A percentile compares a stretch with the other conserved stretches of the same genome.
These are phyloP conservation scores for Jamesozyma hellenica DNA, from an alignment of 805 yeast species.

Conservation along the genomic window DNA sequence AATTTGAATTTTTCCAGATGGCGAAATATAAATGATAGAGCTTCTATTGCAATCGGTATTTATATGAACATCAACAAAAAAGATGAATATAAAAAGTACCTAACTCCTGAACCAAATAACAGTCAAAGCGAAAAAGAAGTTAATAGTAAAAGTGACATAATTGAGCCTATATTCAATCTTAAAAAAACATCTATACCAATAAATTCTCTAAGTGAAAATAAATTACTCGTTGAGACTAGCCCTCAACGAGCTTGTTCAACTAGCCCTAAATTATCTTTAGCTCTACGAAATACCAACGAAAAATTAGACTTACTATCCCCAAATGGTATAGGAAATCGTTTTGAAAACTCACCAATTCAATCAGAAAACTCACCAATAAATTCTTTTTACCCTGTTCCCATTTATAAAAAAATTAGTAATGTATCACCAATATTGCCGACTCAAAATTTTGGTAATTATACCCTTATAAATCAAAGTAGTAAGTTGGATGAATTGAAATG, in stretches of 20 bases:
- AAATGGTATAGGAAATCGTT: neutral
- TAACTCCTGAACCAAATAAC: too few species aligned
- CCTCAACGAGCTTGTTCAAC: constrained; percentile 11
- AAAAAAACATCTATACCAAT: constrained; percentile 1
- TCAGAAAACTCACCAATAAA: neutral
- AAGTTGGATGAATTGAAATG: too few species aligned
- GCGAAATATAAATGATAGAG: constrained; percentile 43
- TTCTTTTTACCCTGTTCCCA: neutral
- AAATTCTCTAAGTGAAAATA: neutral
- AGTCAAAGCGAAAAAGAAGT: neutral
- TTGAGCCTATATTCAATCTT: neutral
- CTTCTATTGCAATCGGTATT: constrained; percentile 59
- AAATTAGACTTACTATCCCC: neutral
- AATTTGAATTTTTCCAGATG: constrained; percentile 48
- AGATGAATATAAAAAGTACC: too few species aligned
- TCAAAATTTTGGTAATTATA: neutral
- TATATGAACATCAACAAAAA: constrained; percentile 14
- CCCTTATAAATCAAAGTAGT: neutral
- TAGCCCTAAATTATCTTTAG: constrained; percentile 3
- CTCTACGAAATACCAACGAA: neutral
- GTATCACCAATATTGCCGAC: neutral
- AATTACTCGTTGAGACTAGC: neutral
- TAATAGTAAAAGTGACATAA: neutral
- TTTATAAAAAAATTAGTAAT: neutral
- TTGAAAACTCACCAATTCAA: neutral